phyloP scores from a whole-genome alignment of 2,329 filamentous ascomycete species.

The Periglandula ipomoeae region DNA sequence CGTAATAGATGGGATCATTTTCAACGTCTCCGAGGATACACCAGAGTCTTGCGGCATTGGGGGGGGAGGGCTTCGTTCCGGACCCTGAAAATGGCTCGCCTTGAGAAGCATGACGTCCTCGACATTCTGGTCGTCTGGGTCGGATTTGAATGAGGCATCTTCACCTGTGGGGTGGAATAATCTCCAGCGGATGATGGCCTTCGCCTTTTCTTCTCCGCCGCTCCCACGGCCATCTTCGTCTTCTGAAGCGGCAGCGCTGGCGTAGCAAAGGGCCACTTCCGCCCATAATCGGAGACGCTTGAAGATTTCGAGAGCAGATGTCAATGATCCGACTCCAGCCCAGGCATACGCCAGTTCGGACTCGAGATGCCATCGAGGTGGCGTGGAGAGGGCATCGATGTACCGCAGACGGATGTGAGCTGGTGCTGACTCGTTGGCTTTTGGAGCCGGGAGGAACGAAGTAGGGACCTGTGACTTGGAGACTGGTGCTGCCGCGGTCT shows the following conservation, averaged over 20 bases:
- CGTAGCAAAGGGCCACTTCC: slow-evolving; percentile 85
- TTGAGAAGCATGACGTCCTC: slow-evolving; percentile 48
- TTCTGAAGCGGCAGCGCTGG: slow-evolving; percentile 49
- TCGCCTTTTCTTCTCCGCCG: slow-evolving; percentile 69
- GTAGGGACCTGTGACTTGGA: slow-evolving; percentile 40
- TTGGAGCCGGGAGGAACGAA: slow-evolving; percentile 72
- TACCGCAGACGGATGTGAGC: slow-evolving; percentile 70
- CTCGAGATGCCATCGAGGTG: slow-evolving; percentile 88
- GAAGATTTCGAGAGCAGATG: slow-evolving; percentile 92
- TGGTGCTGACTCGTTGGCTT: slow-evolving; percentile 68
- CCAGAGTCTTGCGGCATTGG: slow-evolving; percentile 78
- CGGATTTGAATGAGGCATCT: slow-evolving; percentile 19
- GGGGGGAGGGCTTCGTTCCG: slow-evolving; percentile 61
- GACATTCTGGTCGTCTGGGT: slow-evolving; percentile 42
- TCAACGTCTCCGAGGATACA: slow-evolving; percentile 93
- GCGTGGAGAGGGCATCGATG: slow-evolving; percentile 73
- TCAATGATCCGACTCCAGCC: slow-evolving; percentile 77
- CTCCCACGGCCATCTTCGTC: slow-evolving; percentile 44
- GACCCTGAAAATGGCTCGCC: slow-evolving; percentile 45
- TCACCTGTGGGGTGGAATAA: slow-evolving; percentile 58
- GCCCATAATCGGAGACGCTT: slow-evolving; percentile 90
- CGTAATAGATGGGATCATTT: slow-evolving; percentile 63
- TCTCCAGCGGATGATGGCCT: slow-evolving; percentile 64
- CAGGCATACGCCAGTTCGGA: slow-evolving; percentile 89
- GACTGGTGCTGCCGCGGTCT: slow-evolving; percentile 2